Base-by-base conservation (phyloP, 805 yeast genomes). In the Wickerhamiella alocasiicola region DNA sequence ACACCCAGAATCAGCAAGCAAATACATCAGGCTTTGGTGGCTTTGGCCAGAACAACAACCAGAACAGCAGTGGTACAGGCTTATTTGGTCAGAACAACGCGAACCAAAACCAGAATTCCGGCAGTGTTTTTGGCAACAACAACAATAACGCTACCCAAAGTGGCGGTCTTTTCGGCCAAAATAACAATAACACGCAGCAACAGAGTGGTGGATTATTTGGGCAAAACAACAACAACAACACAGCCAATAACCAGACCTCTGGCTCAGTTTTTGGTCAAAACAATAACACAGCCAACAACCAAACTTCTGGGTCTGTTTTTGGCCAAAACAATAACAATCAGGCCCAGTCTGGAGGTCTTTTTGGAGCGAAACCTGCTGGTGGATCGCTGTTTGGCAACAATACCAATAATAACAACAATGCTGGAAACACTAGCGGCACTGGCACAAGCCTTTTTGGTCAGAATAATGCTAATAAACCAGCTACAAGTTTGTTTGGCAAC, bases 301-400 rank as follows among this genome's bases (percentile, higher is more conserved):
- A 12, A 5, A 20, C 27, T 2, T 3, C 26, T 15, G 36, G 41
- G 9, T 35, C 36, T 6, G 24, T 38, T 15, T 38, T 38, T 25
- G 41, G 41, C 16, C 30, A 30, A 17, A 38, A 24, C 26, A 26
- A 24, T 20, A 24, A 11, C 26, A 44, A 32, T 24, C 9, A 7
- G 13, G 12, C 12, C n/a, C 31, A 16, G 30, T 33, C 25, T 46
- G 46, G 20, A 20, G 26, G 32, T 15, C 21, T 16, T 57, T 23
- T 67, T 67, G 44, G 67, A 65, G 18, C 49, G 63, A 37, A 68
- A 65, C 20, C 20, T 11, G 13, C 36, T 16, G 25, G 15, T n/a
- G 21, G 23, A 4, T 18, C 30, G 15, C 30, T 17, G 4, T 17
- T 17, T 16, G 55, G 67, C 69, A 15, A 56, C 52, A 35, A 38